Conservation (phyloP, 1,139 yeast genomes). For the Hyphopichia burtonii region DNA sequence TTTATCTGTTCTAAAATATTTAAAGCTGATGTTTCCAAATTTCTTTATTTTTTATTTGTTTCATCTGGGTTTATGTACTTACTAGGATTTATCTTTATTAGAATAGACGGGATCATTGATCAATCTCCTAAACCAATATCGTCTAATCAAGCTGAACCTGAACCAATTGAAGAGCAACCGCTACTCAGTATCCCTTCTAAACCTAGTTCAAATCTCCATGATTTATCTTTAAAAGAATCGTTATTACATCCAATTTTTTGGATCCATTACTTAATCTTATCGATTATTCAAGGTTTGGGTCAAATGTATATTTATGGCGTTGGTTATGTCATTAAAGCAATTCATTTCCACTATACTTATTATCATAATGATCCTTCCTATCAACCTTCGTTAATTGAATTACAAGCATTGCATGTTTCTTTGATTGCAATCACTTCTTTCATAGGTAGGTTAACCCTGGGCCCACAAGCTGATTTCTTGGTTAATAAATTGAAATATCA, state of each 20-base stretch:
- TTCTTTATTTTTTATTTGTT: slow-evolving; percentile 22
- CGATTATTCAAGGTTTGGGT: slow-evolving; percentile 69
- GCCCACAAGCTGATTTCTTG: slow-evolving; percentile 63
- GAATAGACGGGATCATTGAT: slow-evolving; percentile 29
- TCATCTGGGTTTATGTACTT: slow-evolving; percentile 25
- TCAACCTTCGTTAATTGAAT: slow-evolving; percentile 27
- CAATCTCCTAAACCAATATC: slow-evolving; percentile 1
- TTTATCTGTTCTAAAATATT: slow-evolving; percentile 20
- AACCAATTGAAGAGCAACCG: slow-evolving; percentile 3
- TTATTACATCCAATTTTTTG: slow-evolving; percentile 36
- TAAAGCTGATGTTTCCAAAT: slow-evolving; percentile 20
- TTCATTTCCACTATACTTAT: slow-evolving; percentile 26
- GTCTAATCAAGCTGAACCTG: background rate
- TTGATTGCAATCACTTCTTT: slow-evolving; percentile 67
- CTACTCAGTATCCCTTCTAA: slow-evolving; percentile 2
- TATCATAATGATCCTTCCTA: slow-evolving; percentile 9
- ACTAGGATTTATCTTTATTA: slow-evolving; percentile 28
- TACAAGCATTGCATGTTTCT: slow-evolving; percentile 74
- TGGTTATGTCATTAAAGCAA: slow-evolving; percentile 67
- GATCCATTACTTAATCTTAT: slow-evolving; percentile 53
- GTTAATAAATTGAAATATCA: slow-evolving; percentile 52
- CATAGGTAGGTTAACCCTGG: slow-evolving; percentile 65
- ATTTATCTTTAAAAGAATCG: slow-evolving; percentile 15
- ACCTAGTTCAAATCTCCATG: slow-evolving; percentile 9
- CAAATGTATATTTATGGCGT: slow-evolving; percentile 76